phyloP scores from a whole-genome alignment of 352 stramenopile genomes.

The Phytophthora hybrid region DNA sequence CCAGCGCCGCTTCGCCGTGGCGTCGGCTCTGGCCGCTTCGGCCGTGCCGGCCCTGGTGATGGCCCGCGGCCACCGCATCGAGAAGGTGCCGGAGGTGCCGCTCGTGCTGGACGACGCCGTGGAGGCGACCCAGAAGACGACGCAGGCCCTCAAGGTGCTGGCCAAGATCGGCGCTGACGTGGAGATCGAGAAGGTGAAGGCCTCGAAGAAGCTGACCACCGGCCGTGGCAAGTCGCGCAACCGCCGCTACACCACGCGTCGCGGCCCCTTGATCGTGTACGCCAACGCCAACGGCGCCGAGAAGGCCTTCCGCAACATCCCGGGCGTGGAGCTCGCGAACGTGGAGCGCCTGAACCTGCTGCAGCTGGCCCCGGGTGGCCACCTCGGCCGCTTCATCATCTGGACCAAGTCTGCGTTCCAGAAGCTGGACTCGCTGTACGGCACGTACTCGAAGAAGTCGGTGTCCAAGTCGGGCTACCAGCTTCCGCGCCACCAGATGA shows the following conservation, averaged over 20 bases:
- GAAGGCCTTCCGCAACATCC: slow-evolving; percentile 98
- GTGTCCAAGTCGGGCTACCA: slow-evolving; percentile 93
- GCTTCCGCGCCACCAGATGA: slow-evolving; percentile 96
- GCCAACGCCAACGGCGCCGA: slow-evolving; percentile 93
- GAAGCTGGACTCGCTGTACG: slow-evolving; percentile 97
- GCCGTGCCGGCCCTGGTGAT: slow-evolving; percentile 98
- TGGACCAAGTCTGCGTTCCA: slow-evolving; percentile 99
- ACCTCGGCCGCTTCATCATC: slow-evolving; percentile 99
- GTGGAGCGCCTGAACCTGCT: slow-evolving; percentile 99
- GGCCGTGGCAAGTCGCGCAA: slow-evolving; percentile 99
- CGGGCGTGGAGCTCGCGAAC: slow-evolving; percentile 97
- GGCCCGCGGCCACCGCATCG: slow-evolving; percentile 97
- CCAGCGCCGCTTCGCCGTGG: slow-evolving; percentile 97
- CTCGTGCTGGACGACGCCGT: slow-evolving; percentile 96
- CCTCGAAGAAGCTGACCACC: slow-evolving; percentile 97
- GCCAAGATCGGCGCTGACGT: slow-evolving; percentile 83
- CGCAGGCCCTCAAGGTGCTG: slow-evolving; percentile 95
- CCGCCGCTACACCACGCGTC: slow-evolving; percentile 96
- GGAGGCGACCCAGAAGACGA: slow-evolving; percentile 96
- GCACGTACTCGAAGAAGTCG: slow-evolving; percentile 93
- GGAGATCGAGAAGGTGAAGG: slow-evolving; percentile 93
- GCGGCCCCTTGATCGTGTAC: slow-evolving; percentile 98
- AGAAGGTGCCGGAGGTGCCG: slow-evolving; percentile 97
- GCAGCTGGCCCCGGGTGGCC: slow-evolving; percentile 97
- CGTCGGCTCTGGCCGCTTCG: slow-evolving; percentile 97